Base-by-base conservation (phyloP, 169 alveolate species). In the Cryptosporidium sp. region DNA sequence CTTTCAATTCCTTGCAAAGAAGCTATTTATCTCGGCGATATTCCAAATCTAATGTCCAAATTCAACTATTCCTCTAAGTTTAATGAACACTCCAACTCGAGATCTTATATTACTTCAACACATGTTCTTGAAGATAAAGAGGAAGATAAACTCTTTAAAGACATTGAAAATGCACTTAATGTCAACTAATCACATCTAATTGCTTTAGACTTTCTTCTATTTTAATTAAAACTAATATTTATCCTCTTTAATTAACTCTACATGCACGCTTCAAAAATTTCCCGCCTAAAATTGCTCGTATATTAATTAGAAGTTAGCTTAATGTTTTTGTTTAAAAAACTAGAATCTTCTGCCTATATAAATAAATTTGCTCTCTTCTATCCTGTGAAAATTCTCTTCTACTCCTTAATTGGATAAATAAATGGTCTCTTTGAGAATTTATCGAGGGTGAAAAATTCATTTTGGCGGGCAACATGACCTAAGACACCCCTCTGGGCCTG, bases 401-500 rank as follows among this genome's bases (percentile, higher is more conserved):
- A 9, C 23, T 48, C 21, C 3, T 14, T 12, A 37, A 14, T 48
- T 12, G 6, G 21, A 10, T 4, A 45, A 45, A 0, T 39, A 10
- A 45, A 45, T 2, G 6, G 9, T 9, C 14, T 1, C 21, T 26
- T 16, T 16, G 29, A 35, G 8, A 18, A 35, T 37, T 37, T 37
- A 18, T 39, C 14, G 51, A 65, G 71, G 51, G 48, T 39, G n/a
- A 37, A 29, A 31, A 29, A 23, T 52, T 26, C 3, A 37, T 48
- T 33, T 48, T 37, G 69, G 70, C 70, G 70, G 86, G 71, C 31
- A 35, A 73, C 29, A 45, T 70, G 45, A 6, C n/a, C 29, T 52
- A 73, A 73, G 86, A 73, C 86, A 73, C 86, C 86, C 86, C 86
- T 73, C 86, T 73, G 70, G 84, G 61, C 68, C 62, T 73, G 86